Conservation (phyloP, 2,329 filamentous ascomycete genomes). For the Fusarium zealandicum region DNA sequence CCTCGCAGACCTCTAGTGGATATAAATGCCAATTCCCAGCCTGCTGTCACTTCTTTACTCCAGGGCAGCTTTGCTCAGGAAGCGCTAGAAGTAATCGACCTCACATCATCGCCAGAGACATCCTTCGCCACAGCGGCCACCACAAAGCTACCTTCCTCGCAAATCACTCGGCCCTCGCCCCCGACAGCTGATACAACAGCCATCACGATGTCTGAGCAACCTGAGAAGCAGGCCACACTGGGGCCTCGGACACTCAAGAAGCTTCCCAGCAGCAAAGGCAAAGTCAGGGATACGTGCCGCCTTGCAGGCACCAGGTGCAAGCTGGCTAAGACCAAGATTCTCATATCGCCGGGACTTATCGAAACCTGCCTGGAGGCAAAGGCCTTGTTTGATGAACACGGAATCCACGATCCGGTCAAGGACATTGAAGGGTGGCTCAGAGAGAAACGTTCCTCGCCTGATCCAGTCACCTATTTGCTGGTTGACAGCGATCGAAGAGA, state of each 20-base stretch:
- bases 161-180: neutral
- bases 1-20: conserved; percentile 33
- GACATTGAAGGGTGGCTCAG: conserved; percentile 49
- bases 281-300: conserved; percentile 39
- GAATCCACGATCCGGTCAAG: conserved; percentile 46
- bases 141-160: conserved; percentile 1
- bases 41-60: neutral
- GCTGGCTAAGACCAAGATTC: conserved; percentile 47
- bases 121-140: conserved; percentile 11
- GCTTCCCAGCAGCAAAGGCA: neutral
- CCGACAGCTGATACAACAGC: neutral
- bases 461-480: conserved; percentile 47
- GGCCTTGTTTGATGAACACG: conserved; percentile 52
- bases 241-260: neutral
- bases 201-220: conserved; percentile 5
- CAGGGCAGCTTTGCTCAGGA: neutral
- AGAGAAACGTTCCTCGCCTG: conserved; percentile 13
- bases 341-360: conserved; percentile 54
- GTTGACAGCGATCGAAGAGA: conserved; percentile 50
- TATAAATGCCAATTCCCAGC: conserved; percentile 38
- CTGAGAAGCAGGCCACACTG: neutral
- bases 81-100: conserved; percentile 13
- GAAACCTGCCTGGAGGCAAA: conserved; percentile 47
- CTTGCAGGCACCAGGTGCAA: conserved; percentile 48
- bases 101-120: conserved; percentile 21